These are phyloP conservation scores for Plasmodium relictum DNA, from an alignment of 169 alveolate genomes.

Conservation along the genomic window DNA sequence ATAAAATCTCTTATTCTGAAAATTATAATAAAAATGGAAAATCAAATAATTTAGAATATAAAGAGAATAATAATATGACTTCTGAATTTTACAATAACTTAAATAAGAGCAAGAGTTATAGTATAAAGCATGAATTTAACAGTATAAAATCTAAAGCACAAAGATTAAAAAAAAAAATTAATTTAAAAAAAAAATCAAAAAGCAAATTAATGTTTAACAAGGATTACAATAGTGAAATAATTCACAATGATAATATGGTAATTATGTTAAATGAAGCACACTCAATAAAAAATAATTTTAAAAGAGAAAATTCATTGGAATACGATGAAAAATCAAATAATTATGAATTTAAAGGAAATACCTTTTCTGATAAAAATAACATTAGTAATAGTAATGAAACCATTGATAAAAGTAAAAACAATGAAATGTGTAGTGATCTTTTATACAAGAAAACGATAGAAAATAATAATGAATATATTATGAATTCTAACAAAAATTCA, in stretches of 20 bases:
- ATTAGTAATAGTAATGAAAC: no score
- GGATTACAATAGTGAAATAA: neutral
- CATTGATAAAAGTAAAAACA: no score
- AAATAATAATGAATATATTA: neutral
- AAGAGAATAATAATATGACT: neutral
- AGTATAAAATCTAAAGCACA: conserved; percentile 40
- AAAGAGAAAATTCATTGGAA: no score
- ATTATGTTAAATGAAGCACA: no score
- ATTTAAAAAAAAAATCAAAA: conserved; percentile 16
- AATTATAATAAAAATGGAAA: conserved; percentile 4
- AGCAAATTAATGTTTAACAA: neutral
- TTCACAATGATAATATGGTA: neutral
- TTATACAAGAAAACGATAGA: neutral
- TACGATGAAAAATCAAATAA: no score
- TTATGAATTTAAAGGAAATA: no score
- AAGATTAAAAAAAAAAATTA: conserved; percentile 11
- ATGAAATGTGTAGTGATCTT: neutral
- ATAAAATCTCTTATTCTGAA: conserved; percentile 8
- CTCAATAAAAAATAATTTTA: no score
- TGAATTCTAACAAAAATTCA: conserved; percentile 23
- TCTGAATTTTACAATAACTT: neutral
- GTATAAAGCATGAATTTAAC: conserved; percentile 30
- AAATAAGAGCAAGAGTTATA: conserved; percentile 28
- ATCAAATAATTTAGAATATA: neutral
- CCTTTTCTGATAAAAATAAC: no score